Percentiles rank a stretch among this genome's conserved stretches.
These are phyloP conservation scores for Orbilia brochopaga DNA, from an alignment of 2,329 filamentous ascomycete species.

Conservation along the genomic window DNA sequence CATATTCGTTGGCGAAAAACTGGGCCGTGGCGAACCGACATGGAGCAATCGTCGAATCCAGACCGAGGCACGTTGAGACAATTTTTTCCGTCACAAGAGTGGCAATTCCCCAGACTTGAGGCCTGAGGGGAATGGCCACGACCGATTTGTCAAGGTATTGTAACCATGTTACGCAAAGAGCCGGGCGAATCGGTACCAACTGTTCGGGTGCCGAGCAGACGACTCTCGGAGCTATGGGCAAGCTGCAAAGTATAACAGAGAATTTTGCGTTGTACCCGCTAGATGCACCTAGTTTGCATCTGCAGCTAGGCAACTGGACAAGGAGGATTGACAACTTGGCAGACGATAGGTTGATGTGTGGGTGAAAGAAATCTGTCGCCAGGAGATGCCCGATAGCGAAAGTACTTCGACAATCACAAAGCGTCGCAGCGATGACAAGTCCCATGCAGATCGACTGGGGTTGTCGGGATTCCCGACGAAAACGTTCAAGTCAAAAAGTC, in stretches of 20 bases:
- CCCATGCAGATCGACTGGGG: constrained; percentile 18
- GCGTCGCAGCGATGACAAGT: constrained; percentile 24
- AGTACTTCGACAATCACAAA: constrained; percentile 11
- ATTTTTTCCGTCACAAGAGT: neutral
- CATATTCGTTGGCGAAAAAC: neutral
- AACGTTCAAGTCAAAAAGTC: constrained; percentile 7
- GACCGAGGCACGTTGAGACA: neutral
- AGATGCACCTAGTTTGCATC: neutral
- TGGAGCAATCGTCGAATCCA: neutral
- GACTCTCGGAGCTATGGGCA: constrained; percentile 10
- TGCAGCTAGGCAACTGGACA: constrained; percentile 20
- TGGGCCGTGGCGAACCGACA: neutral
- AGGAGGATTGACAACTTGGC: constrained; percentile 13
- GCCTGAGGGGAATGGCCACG: constrained; percentile 2
- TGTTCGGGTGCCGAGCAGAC: constrained; percentile 17
- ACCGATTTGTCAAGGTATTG: constrained; percentile 28
- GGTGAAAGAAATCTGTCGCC: neutral
- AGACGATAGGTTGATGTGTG: neutral
- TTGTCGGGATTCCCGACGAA: constrained; percentile 30
- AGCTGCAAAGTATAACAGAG: constrained; percentile 36
- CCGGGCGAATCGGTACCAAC: constrained; percentile 28
- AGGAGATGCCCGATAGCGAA: constrained; percentile 32
- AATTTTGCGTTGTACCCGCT: constrained; percentile 40
- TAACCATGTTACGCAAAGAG: constrained; percentile 39
- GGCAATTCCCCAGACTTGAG: neutral